phyloP scores from a whole-genome alignment of 768 basidiomycete species.

The Hypholoma sublateritium region DNA sequence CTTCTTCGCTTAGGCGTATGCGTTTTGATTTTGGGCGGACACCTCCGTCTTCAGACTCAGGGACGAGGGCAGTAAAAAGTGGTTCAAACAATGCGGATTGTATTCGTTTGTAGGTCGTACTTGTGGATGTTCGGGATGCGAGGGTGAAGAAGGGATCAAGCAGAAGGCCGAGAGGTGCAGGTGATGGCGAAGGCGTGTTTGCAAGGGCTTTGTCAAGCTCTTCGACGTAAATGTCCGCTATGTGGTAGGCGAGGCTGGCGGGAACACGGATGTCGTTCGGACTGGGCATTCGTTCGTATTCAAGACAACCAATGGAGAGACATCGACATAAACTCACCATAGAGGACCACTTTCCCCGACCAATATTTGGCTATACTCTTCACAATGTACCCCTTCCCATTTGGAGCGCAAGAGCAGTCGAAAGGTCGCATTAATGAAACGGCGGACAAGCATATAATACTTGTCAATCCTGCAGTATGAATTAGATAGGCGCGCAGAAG shows the following conservation, averaged over 20 bases:
- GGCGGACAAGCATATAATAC: constrained; percentile 91
- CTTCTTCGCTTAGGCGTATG: constrained; percentile 34
- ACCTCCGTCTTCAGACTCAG: constrained; percentile 34
- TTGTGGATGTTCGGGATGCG: constrained; percentile 65
- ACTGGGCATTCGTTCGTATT: constrained; percentile 35
- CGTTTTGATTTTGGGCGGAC: constrained; percentile 48
- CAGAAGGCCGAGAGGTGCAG: constrained; percentile 35
- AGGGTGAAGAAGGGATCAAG: constrained; percentile 68
- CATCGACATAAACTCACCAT: constrained; percentile 49
- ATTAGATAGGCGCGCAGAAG: constrained; percentile 4
- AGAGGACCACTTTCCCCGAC: constrained; percentile 72
- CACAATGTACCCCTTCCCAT: constrained; percentile 61
- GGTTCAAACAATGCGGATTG: constrained; percentile 69
- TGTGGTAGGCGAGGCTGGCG: constrained; percentile 75
- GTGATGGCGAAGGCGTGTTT: constrained; percentile 45
- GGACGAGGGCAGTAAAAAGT: constrained; percentile 53
- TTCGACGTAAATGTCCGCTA: constrained; percentile 87
- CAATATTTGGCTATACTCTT: constrained; percentile 71
- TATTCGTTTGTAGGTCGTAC: constrained; percentile 71
- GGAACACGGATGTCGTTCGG: constrained; percentile 74
- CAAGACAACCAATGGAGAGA: neutral
- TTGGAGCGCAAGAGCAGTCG: constrained; percentile 66
- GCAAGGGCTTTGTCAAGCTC: constrained; percentile 76
- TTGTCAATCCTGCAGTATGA: constrained; percentile 79
- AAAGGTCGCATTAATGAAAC: constrained; percentile 86